A percentile compares a stretch with the other conserved stretches of the same genome.
These are phyloP conservation scores for Colletotrichum sp. DNA, from an alignment of 2,329 filamentous ascomycete species.

Conservation along the genomic window DNA sequence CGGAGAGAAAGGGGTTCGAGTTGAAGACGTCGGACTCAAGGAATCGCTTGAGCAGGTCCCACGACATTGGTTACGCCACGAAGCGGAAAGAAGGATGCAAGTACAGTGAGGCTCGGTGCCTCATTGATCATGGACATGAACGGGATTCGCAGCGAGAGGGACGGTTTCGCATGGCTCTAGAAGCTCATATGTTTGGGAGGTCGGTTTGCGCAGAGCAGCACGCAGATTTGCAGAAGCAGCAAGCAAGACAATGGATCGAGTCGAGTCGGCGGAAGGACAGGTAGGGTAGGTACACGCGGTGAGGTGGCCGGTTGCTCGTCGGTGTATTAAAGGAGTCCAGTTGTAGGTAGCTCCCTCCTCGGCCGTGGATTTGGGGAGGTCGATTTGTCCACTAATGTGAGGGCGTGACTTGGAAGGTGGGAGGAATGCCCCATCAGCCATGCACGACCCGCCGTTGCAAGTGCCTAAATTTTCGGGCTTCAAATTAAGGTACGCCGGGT, in stretches of 20 bases:
- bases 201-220: neutral
- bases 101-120: slow-evolving; percentile 35
- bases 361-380: slow-evolving; percentile 9
- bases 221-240: slow-evolving; percentile 6
- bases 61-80: slow-evolving; percentile 65
- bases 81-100: slow-evolving; percentile 28
- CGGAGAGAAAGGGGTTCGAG: slow-evolving; percentile 85
- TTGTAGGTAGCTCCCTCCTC: slow-evolving; percentile 10
- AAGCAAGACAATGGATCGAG: neutral
- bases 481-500: slow-evolving; percentile 12
- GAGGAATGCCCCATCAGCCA: slow-evolving; percentile 13
- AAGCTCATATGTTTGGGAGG: neutral
- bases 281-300: neutral
- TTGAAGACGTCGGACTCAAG: slow-evolving; percentile 95
- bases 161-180: slow-evolving; percentile 28
- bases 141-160: slow-evolving; percentile 22
- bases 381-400: slow-evolving; percentile 21
- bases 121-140: slow-evolving; percentile 40
- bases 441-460: slow-evolving; percentile 13
- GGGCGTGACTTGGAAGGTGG: slow-evolving; percentile 21
- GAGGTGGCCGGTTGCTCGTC: neutral
- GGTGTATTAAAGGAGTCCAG: neutral
- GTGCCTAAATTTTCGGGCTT: slow-evolving; percentile 17
- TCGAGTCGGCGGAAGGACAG: neutral
- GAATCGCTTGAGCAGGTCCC: slow-evolving; percentile 89